Evolutionary conservation across 306 rosid genomes (phyloP), one percentile per base, ranked within the genome.

Genomic region (Quercus gilva): DNA sequence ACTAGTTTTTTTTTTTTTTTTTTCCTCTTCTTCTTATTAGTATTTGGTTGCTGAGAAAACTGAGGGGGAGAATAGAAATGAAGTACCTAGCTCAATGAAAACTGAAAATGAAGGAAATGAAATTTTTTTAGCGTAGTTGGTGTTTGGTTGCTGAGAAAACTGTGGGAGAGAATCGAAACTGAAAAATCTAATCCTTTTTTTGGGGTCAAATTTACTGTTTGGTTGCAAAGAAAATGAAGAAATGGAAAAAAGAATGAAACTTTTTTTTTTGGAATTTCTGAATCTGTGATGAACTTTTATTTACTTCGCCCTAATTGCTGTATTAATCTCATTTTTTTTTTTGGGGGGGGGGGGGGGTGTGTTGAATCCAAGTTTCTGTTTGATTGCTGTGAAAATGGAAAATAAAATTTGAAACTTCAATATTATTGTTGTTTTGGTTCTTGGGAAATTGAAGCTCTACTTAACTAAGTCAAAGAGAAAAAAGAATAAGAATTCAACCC

Each of bases 31-130:
- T 37, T 37, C 45, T 41, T 7, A 8, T 41, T 9, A 8, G 37
- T 55, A 45, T 73, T 73, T 55, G 21, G 55, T 74, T 31, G 43
- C 31, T 74, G 29, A 74, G 55, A 74, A 56, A 74, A 53, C 25
- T 19, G 11, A 1, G 51, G 43, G 61, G 18, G 20, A 26, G 1
- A 6, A 19, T 28, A 11, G 25, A 56, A 73, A 26, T 74, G 13
- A 23, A 29, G 6, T 63, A 63, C 6, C 69, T 63, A 5, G 12
- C 69, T 63, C 20, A 14, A 33, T 26, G 41, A 14, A 60, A 60
- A 57, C 21, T 60, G 33, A 59, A 59, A 59, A 21, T n/a, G 63
- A 6, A 25, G 52, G 4, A 45, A 14, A 4, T 3, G 57, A 2
- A 71, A 49, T 6, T 6, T 0, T 60, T 60, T 9, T 58, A n/a